A percentile compares a stretch with the other conserved stretches of the same genome.
Conservation (phyloP, 306 rosid species). For the Casuarina glauca region DNA sequence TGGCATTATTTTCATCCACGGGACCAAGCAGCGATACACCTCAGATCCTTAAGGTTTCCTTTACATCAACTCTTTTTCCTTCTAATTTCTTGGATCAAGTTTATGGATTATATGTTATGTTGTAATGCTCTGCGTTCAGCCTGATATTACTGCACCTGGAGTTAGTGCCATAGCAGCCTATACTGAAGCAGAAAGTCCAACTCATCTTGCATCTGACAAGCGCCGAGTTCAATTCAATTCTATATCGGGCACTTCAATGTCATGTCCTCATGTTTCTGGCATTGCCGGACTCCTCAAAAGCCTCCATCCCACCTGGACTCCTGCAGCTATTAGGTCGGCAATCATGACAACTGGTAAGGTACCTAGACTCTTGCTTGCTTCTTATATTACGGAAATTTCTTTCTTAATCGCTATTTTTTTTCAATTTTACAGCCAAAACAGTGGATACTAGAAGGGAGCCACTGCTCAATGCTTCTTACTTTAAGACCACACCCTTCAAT, state of each 20-base stretch:
- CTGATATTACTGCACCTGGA: slow-evolving; percentile 77
- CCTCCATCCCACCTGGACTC: slow-evolving; percentile 61
- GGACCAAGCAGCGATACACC: slow-evolving; percentile 64
- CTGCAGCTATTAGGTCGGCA: slow-evolving; percentile 65
- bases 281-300: slow-evolving; percentile 67
- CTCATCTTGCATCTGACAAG: slow-evolving; percentile 1
- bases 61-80: not conserved
- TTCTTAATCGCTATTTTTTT: not conserved
- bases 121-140: slow-evolving; percentile 34
- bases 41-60: slow-evolving; percentile 54
- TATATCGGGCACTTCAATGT: slow-evolving; percentile 81
- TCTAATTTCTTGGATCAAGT: too few species aligned
- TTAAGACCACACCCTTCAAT: slow-evolving; percentile 42
- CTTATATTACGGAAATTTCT: too few species aligned
- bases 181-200: slow-evolving; percentile 47
- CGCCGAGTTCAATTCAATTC: slow-evolving; percentile 39
- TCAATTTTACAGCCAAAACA: slow-evolving; percentile 41
- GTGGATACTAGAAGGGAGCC: slow-evolving; percentile 51
- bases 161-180: slow-evolving; percentile 68
- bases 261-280: slow-evolving; percentile 81
- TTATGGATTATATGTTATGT: not conserved
- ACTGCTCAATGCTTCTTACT: slow-evolving; percentile 33
- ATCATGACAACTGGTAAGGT: slow-evolving; percentile 60
- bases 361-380: too few species aligned
- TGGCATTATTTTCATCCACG: slow-evolving; percentile 74